These are phyloP conservation scores for Pestalotiopsis sp. DNA, from an alignment of 2,329 filamentous ascomycete genomes.

Conservation along the genomic window DNA sequence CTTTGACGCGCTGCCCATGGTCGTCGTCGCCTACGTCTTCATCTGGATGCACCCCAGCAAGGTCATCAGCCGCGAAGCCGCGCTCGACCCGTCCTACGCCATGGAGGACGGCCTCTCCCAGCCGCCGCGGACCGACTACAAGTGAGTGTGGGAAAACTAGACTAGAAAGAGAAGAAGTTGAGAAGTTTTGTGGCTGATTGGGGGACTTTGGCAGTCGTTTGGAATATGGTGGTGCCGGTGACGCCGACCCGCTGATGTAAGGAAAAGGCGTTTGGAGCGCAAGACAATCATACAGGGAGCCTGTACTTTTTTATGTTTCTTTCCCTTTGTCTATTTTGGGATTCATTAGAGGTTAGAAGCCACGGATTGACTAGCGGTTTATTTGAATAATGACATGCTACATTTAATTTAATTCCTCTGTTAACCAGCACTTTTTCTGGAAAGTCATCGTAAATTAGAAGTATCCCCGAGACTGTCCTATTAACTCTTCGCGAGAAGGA, in stretches of 20 bases:
- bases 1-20: slow-evolving; percentile 36
- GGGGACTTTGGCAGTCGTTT: neutral
- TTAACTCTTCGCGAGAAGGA: no score
- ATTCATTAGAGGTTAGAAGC: neutral
- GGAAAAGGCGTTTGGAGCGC: neutral
- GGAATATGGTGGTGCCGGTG: neutral
- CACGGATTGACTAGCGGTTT: neutral
- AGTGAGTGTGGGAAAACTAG: neutral
- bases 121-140: neutral
- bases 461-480: no score
- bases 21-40: slow-evolving; percentile 15
- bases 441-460: no score
- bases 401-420: no score
- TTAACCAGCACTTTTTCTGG: no score
- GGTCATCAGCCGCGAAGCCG: slow-evolving; percentile 8
- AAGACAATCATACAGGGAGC: neutral
- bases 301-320: neutral
- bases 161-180: neutral
- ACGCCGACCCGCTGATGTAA: neutral
- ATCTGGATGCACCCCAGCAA: slow-evolving; percentile 18
- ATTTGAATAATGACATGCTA: no score
- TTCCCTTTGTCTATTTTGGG: neutral
- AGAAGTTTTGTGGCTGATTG: neutral
- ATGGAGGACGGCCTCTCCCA: neutral
- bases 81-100: neutral